Percentiles rank a stretch among this genome's conserved stretches.
These are phyloP conservation scores for Eucalyptus urophylla DNA, from an alignment of 345 rosid species.

Conservation along the genomic window DNA sequence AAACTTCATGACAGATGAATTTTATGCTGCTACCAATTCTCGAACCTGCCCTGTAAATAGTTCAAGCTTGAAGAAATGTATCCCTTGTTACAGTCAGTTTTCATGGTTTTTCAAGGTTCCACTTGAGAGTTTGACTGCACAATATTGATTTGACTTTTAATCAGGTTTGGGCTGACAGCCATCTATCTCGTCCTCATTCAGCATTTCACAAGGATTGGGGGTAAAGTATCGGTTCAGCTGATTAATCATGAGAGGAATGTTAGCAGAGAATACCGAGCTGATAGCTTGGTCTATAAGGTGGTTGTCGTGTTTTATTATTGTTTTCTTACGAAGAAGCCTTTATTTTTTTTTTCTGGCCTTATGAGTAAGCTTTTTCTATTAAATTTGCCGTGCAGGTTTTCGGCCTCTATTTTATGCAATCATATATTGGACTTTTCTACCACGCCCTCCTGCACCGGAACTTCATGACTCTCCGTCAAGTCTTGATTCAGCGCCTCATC, in stretches of 20 bases:
- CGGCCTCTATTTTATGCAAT: slow-evolving; percentile 93
- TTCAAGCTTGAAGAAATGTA: neutral
- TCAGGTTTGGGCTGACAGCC: slow-evolving; percentile 78
- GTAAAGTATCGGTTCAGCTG: slow-evolving; percentile 70
- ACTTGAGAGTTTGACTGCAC: neutral
- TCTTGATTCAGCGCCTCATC: slow-evolving; percentile 69
- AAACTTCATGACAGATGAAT: neutral
- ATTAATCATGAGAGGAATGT: slow-evolving; percentile 67
- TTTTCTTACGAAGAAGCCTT: neutral
- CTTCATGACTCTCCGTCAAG: slow-evolving; percentile 73
- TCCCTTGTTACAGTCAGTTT: neutral
- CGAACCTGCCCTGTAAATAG: neutral
- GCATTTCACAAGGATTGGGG: slow-evolving; percentile 68
- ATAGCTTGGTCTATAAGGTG: slow-evolving; percentile 92
- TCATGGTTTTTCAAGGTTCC: neutral
- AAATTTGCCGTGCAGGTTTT: slow-evolving; percentile 53
- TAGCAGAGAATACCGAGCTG: slow-evolving; percentile 59
- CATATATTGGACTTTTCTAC: slow-evolving; percentile 90
- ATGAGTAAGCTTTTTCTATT: neutral
- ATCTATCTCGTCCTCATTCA: slow-evolving; percentile 76
- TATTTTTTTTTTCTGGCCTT: neutral
- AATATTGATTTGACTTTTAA: neutral
- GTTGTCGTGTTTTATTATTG: neutral
- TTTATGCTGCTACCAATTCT: neutral
- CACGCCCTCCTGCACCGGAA: slow-evolving; percentile 87